Evolutionary conservation across 2,329 filamentous ascomycete species (phyloP), one percentile per base, ranked within the genome.

Genomic region (Penicillium sp.): DNA sequence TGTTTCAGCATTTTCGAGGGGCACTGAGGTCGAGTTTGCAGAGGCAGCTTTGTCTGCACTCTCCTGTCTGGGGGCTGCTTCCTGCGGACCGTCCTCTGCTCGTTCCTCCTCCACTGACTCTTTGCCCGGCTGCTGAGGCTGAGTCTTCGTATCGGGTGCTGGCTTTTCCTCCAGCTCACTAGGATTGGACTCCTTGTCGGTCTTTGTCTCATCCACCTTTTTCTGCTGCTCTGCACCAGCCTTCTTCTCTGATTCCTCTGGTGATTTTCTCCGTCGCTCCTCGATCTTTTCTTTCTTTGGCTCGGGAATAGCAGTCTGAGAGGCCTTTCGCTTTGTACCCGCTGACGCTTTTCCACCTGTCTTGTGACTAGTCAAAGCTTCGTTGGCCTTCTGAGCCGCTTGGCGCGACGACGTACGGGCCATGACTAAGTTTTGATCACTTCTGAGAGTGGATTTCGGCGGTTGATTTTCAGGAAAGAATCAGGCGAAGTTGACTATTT

Each of bases 321-420:
- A 44, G 12, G 60, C 66, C 55, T 72, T 74, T 37, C 72, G 70
- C 49, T 74, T 74, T 9, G 60, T 56, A n/a, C 64, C 63, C 25
- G 64, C 55, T 8, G 60, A 27, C 25, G 58, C 52, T 46, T 56
- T 61, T 28, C 56, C 56, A 39, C 61, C 62, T 26, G 48, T 55
- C 47, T 64, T 68, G 39, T 59, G 58, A 47, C 59, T 63, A 49
- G 57, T 59, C 40, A 63, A 50, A 48, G 71, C 67, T 51, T 72
- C 63, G 47, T 72, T 72, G 29, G 71, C 70, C 55, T 73, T 72
- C 42, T 65, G 64, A 7, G 71, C 71, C 4, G 71, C 71, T 50
- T 70, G 63, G 29, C 72, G 70, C 12, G 70, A 65, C 4, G 72
- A 74, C 38, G 68, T 66, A 51, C 69, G 57, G 39, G 62, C 60